phyloP scores from a whole-genome alignment of 129 eudicot genomes.

The Escallonia herrerae region DNA sequence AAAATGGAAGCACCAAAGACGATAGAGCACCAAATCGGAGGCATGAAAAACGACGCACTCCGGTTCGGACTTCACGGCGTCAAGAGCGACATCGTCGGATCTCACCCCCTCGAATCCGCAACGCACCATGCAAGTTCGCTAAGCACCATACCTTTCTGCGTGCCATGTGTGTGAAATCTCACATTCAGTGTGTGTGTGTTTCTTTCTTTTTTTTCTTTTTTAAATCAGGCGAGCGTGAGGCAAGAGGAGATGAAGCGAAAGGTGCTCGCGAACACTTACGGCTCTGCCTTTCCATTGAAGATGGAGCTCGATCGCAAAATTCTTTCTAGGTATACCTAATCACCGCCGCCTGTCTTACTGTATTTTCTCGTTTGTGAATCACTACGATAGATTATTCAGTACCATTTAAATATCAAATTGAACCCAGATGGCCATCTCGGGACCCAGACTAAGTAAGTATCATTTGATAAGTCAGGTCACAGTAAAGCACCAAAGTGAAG shows the following conservation, averaged over 20 bases:
- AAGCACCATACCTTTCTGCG: background rate
- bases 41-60: conserved; percentile 55
- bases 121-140: conserved; percentile 37
- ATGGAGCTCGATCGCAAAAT: conserved; percentile 87
- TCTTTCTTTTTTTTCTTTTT: background rate
- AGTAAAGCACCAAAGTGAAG: too few species aligned
- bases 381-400: too few species aligned
- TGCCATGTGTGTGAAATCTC: background rate
- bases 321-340: conserved; percentile 55
- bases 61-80: conserved; percentile 86
- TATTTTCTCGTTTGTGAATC: background rate
- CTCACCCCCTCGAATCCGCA: conserved; percentile 82
- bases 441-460: too few species aligned
- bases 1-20: conserved; percentile 47
- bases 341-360: background rate
- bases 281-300: conserved; percentile 78
- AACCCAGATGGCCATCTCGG: too few species aligned
- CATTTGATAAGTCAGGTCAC: too few species aligned
- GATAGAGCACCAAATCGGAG: conserved; percentile 77
- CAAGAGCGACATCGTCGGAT: conserved; percentile 73
- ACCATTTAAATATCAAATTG: too few species aligned
- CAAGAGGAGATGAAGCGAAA: conserved; percentile 75
- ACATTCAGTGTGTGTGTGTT: background rate
- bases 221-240: conserved; percentile 40
- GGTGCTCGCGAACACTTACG: conserved; percentile 56